These are phyloP conservation scores for Sphaerosporella brunnea DNA, from an alignment of 495 filamentous ascomycete genomes.

Conservation along the genomic window DNA sequence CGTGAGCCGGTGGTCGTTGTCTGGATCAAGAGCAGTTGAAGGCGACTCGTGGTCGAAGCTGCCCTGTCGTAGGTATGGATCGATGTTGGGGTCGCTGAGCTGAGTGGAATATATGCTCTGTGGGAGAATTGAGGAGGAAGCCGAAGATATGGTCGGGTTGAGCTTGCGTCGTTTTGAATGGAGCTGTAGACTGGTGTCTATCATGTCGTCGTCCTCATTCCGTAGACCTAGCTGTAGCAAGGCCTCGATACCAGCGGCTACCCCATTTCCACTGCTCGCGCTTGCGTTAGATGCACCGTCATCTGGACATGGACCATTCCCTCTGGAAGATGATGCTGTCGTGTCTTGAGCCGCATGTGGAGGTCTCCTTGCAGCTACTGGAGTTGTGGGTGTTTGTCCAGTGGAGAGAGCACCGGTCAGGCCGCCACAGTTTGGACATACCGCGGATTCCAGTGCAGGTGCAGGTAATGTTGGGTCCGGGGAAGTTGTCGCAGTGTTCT, in stretches of 20 bases:
- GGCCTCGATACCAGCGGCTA: slow-evolving; percentile 20
- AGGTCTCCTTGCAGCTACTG: neutral
- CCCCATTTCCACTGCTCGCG: slow-evolving; percentile 1
- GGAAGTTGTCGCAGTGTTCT: slow-evolving; percentile 12
- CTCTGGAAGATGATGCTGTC: too few species aligned
- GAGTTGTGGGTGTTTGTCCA: slow-evolving; percentile 15
- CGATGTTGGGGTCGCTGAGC: slow-evolving; percentile 19
- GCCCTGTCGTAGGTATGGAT: slow-evolving; percentile 22
- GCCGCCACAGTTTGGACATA: slow-evolving; percentile 23
- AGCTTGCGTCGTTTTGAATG: slow-evolving; percentile 19
- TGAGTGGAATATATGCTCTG: slow-evolving; percentile 14
- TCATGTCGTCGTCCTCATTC: slow-evolving; percentile 14
- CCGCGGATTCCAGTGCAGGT: slow-evolving; percentile 18
- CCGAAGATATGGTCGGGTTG: slow-evolving; percentile 3
- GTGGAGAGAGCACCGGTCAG: slow-evolving; percentile 22
- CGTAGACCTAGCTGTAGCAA: slow-evolving; percentile 21
- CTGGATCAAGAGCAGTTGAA: neutral
- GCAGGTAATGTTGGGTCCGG: slow-evolving; percentile 14
- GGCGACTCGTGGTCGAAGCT: slow-evolving; percentile 19
- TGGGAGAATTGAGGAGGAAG: slow-evolving; percentile 5
- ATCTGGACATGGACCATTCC: too few species aligned
- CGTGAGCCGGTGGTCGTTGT: slow-evolving; percentile 8
- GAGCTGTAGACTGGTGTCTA: slow-evolving; percentile 7
- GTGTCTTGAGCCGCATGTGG: too few species aligned
- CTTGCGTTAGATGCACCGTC: too few species aligned